Base-by-base conservation (phyloP, 495 filamentous ascomycete species). In the Podospora tetraspora region DNA sequence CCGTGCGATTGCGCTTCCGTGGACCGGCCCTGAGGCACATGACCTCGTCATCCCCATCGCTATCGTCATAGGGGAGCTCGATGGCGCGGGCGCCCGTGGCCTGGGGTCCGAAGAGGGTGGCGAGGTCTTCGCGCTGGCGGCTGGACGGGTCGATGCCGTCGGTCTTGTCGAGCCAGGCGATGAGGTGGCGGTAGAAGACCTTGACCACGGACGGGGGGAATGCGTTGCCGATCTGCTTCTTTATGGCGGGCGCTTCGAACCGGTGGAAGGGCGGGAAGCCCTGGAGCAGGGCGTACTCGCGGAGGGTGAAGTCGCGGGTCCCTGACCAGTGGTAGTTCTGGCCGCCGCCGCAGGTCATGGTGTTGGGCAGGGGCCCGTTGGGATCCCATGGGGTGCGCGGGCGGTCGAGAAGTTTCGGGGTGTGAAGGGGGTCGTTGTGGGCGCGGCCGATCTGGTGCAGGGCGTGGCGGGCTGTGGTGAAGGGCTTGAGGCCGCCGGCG, bases 191-290 rank as follows among this genome's bases (percentile, higher is more conserved):
- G 70, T 89, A 90, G 0, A 96, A 66, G 0, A 82, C 80, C 57
- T 83, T 78, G 0, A 88, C 89, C 0, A 92, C 77, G 7, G 77
- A 68, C 0, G 94, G 88, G 0, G 93, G 91, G 8, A 96, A 92
- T 0, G 93, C 92, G 75, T 98, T 97, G 0, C 94, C 94, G 69
- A 97, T 91, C 73, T 95, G 92, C 70, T 83, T 89, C 66, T 85
- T 87, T 2, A 88, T 79, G 7, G 75, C 68, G 0, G 71, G 77
- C 0, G 77, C 78, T 0, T 77, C 71, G 69, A 97, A 97, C 3
- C 79, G 74, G 77, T 92, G 90, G 2, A 80, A 76, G 0, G 79
- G 13, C 0, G 93, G 92, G 62, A 97, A 97, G 0, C 87, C 88
- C 67, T 95, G 91, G 3, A 97, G 73, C 12, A 85, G 82, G 0